phyloP scores from a whole-genome alignment of 179 eudicot genomes.

The Carnegiea gigantea region DNA sequence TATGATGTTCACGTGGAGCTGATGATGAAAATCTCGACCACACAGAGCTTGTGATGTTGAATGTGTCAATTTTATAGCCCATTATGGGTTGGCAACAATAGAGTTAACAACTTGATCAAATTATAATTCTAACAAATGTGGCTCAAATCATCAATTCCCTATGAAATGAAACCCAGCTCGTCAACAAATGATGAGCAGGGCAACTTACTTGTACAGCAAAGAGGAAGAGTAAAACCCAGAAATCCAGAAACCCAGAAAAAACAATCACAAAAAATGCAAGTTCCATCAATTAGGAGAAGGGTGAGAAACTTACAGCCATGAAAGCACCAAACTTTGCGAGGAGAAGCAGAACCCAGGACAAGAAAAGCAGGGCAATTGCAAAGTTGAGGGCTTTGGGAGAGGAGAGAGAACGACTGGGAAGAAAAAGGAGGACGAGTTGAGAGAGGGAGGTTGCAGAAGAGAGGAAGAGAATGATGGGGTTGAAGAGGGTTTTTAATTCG shows the following conservation, averaged over 20 bases:
- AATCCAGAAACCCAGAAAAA: not conserved
- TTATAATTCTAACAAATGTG: not conserved
- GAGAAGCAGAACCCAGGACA: not conserved
- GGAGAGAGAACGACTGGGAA: conserved; percentile 4
- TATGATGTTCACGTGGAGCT: not conserved
- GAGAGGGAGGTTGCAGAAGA: not conserved
- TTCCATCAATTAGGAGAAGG: not conserved
- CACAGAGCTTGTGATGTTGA: not conserved
- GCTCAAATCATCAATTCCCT: not conserved
- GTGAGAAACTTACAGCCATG: conserved; percentile 34
- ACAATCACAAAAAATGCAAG: not conserved
- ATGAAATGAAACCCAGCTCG: not conserved
- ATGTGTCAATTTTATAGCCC: not conserved
- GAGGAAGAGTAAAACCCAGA: not conserved
- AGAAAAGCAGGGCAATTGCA: not conserved
- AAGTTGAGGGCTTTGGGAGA: not conserved
- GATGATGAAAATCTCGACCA: not conserved
- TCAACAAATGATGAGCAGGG: conserved; percentile 12
- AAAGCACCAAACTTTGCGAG: conserved; percentile 20
- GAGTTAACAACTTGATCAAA: not conserved
- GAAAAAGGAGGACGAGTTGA: not conserved
- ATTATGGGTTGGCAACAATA: not conserved
- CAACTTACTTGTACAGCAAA: not conserved
- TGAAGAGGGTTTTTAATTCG: not conserved
- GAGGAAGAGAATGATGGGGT: not conserved